Conservation (phyloP, 305 asterid species). For the Andrographis paniculata region DNA sequence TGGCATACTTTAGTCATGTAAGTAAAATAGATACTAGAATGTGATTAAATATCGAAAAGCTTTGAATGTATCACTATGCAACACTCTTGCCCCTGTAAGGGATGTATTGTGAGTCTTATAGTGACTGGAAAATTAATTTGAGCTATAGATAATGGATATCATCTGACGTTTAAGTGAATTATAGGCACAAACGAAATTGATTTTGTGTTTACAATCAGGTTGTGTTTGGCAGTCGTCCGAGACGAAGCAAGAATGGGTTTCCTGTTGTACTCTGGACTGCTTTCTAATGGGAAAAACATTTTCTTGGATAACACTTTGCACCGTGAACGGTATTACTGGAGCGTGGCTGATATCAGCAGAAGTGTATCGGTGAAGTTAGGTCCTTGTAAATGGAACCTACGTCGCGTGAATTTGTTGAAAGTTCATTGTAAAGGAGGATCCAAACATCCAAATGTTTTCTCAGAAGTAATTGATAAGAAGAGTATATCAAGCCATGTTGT, state of each 20-base stretch:
- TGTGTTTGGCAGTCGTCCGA: constrained; percentile 21
- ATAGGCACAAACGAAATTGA: background rate
- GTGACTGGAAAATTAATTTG: too few species aligned
- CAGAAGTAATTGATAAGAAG: constrained; percentile 21
- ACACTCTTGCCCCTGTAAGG: too few species aligned
- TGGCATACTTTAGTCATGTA: too few species aligned
- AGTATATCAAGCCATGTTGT: constrained; percentile 18
- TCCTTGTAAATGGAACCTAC: constrained; percentile 32
- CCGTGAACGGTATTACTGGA: constrained; percentile 25
- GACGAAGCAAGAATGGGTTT: constrained; percentile 57
- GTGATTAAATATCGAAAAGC: too few species aligned
- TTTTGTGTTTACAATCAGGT: constrained; percentile 23
- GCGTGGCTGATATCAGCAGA: constrained; percentile 21
- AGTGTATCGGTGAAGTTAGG: constrained; percentile 26
- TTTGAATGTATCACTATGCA: too few species aligned
- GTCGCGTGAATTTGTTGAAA: constrained; percentile 30
- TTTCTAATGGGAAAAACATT: constrained; percentile 43
- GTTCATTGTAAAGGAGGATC: constrained; percentile 28
- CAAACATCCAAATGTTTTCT: constrained; percentile 28
- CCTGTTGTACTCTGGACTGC: constrained; percentile 45
- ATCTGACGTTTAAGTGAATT: too few species aligned
- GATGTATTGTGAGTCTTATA: too few species aligned
- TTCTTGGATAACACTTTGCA: constrained; percentile 27
- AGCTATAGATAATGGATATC: too few species aligned
- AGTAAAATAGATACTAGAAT: too few species aligned